These are phyloP conservation scores for Botrytis cinerea DNA, from an alignment of 2,329 filamentous ascomycete genomes.

Conservation along the genomic window DNA sequence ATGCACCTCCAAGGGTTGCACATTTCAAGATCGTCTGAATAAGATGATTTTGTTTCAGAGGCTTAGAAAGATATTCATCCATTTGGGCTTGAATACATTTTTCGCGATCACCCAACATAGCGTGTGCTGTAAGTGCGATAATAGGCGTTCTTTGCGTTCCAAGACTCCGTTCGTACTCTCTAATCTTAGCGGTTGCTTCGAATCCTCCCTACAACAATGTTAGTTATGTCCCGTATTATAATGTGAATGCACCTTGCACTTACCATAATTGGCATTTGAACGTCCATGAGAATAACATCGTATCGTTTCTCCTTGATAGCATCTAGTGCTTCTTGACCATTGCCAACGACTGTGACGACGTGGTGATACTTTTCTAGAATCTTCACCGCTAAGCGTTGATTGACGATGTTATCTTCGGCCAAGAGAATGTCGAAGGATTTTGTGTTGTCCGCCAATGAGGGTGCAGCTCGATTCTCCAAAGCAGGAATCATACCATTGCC, in stretches of 20 bases:
- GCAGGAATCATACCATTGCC: constrained; percentile 96
- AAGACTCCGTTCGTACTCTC: constrained; percentile 86
- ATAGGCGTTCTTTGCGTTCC: constrained; percentile 85
- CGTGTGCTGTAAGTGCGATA: constrained; percentile 94
- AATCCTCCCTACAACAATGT: constrained; percentile 74
- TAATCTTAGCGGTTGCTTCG: constrained; percentile 93
- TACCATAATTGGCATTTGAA: constrained; percentile 99
- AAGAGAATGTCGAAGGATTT: constrained; percentile 94
- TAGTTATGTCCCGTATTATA: constrained; percentile 37
- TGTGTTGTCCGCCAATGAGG: constrained; percentile 88
- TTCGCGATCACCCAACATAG: constrained; percentile 97
- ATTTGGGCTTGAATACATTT: constrained; percentile 99
- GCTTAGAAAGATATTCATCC: constrained; percentile 98
- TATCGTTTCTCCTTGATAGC: constrained; percentile 90
- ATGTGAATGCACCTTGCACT: constrained; percentile 40
- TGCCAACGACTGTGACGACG: constrained; percentile 88
- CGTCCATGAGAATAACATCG: constrained; percentile 97
- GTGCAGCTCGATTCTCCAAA: constrained; percentile 87
- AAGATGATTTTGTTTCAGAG: constrained; percentile 92
- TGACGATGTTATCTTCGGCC: constrained; percentile 96
- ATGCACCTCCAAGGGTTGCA: constrained; percentile 81
- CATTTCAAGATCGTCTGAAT: constrained; percentile 98
- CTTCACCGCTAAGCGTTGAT: constrained; percentile 93
- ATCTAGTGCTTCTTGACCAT: constrained; percentile 90
- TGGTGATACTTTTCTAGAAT: constrained; percentile 97